phyloP scores from a whole-genome alignment of 2,329 filamentous ascomycete genomes.

The Celoporthe dispersa region DNA sequence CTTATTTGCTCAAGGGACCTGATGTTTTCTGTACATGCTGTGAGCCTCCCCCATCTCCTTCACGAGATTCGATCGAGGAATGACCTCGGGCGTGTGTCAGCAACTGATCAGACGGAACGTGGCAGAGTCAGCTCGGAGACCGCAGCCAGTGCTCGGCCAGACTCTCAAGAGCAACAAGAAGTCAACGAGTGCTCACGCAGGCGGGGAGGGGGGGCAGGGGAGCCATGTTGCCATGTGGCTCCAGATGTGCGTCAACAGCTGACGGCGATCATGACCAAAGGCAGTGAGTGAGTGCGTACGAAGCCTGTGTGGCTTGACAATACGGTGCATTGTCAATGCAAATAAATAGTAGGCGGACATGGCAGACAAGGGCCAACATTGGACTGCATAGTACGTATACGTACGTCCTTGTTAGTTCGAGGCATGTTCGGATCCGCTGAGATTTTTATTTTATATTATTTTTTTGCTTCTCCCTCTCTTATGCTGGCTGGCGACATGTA shows the following conservation, averaged over 20 bases:
- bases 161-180: conserved; percentile 4
- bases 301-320: not conserved
- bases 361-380: not conserved
- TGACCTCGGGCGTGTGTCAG: not conserved
- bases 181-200: not conserved
- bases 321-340: conserved; percentile 1
- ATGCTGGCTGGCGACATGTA: not conserved
- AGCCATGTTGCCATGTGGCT: conserved; percentile 26
- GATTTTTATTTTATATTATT: not conserved
- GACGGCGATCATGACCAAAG: conserved; percentile 9
- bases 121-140: not conserved
- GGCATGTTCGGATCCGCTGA: not conserved
- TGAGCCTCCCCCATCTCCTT: not conserved
- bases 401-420: not conserved
- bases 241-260: conserved; percentile 5
- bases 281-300: not conserved
- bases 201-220: not conserved
- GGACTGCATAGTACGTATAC: not conserved
- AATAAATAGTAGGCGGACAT: not conserved
- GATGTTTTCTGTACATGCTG: not conserved
- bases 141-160: not conserved
- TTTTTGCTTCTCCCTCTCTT: too few species aligned
- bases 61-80: not conserved
- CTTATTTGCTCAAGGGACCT: not conserved
- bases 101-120: not conserved